Evolutionary conservation across 2,329 filamentous ascomycete species (phyloP).

Genomic region (Pleoardoris graminearum): DNA sequence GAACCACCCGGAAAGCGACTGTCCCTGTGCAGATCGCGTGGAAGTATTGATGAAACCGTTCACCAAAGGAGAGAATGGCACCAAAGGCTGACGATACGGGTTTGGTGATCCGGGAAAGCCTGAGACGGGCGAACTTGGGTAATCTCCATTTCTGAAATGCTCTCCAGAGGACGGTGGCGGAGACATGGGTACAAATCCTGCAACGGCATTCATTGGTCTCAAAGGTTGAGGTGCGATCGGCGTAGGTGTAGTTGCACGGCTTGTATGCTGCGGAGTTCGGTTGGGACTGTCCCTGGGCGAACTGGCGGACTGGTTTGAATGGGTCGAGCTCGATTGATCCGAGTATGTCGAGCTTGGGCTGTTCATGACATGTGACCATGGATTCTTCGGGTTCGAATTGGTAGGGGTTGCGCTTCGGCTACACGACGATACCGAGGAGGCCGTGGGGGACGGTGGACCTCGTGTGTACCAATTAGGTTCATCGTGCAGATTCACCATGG

Average conservation of each 20-base stretch:
- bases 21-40: constrained; percentile 40
- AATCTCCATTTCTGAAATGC: constrained; percentile 33
- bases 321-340: constrained; percentile 32
- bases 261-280: constrained; percentile 44
- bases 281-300: constrained; percentile 43
- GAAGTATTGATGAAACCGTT: constrained; percentile 45
- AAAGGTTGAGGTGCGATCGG: constrained; percentile 45
- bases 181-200: constrained; percentile 42
- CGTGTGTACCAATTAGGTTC: constrained; percentile 42
- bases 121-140: constrained; percentile 31
- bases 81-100: constrained; percentile 38
- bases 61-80: constrained; percentile 34
- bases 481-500: constrained; percentile 47
- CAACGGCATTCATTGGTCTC: constrained; percentile 35
- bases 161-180: constrained; percentile 37
- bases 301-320: constrained; percentile 34
- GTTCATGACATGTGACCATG: constrained; percentile 43
- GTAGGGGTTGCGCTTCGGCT: constrained; percentile 45
- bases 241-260: constrained; percentile 43
- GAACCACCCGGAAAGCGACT: constrained; percentile 44
- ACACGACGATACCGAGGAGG: constrained; percentile 46
- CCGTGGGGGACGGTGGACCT: constrained; percentile 41
- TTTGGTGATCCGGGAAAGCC: constrained; percentile 38
- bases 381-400: constrained; percentile 42
- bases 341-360: constrained; percentile 37